phyloP scores from a whole-genome alignment of 2,329 filamentous ascomycete genomes.

The Teratosphaeria destructans region DNA sequence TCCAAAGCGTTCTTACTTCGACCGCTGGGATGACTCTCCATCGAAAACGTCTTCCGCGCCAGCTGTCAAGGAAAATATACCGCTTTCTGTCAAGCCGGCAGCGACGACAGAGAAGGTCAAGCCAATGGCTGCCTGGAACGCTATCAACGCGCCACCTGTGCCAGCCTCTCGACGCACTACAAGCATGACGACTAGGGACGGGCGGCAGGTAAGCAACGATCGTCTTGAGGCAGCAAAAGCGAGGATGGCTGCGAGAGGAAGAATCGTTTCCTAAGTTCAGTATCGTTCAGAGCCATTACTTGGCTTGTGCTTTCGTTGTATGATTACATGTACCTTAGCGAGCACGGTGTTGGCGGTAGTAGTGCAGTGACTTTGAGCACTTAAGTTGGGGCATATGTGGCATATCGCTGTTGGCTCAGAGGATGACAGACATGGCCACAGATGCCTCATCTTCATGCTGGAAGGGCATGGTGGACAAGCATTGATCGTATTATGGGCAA shows the following conservation, averaged over 20 bases:
- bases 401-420: not conserved
- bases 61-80: conserved; percentile 14
- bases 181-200: conserved; percentile 9
- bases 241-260: conserved; percentile 15
- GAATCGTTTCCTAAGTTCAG: conserved; percentile 9
- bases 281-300: not conserved
- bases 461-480: not conserved
- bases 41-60: not conserved
- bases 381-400: not conserved
- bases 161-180: conserved; percentile 6
- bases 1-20: conserved; percentile 2
- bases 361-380: not conserved
- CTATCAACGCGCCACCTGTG: conserved; percentile 11
- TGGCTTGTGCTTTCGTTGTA: not conserved
- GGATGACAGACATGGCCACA: not conserved
- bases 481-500: not conserved
- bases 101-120: conserved; percentile 10
- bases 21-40: conserved; percentile 1
- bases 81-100: conserved; percentile 7
- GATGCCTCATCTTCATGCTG: not conserved
- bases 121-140: conserved; percentile 18
- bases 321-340: not conserved
- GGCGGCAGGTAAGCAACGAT: conserved; percentile 11
- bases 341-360: not conserved
- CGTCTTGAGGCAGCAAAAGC: conserved; percentile 17